Evolutionary conservation across 2,329 filamentous ascomycete species (phyloP).

Genomic region (Pseudogymnoascus sp.): DNA sequence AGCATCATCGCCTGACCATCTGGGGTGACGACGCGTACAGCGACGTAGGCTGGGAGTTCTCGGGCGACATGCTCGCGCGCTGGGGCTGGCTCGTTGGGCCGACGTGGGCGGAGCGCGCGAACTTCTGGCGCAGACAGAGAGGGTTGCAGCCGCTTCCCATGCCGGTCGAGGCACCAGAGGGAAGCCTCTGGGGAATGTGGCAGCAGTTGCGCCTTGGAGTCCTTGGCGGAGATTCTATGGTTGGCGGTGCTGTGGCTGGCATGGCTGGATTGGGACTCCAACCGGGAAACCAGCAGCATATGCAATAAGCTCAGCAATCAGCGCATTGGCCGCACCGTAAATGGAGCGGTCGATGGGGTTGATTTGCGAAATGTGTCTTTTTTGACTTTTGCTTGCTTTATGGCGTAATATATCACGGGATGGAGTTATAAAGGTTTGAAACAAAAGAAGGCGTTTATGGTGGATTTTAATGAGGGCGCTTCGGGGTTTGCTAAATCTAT

Average conservation of each 20-base stretch:
- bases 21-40: slow-evolving; percentile 36
- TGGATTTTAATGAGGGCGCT: not conserved
- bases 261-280: not conserved
- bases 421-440: not conserved
- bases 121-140: slow-evolving; percentile 35
- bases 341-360: not conserved
- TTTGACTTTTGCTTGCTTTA: not conserved
- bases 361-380: not conserved
- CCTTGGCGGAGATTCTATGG: not conserved
- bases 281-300: not conserved
- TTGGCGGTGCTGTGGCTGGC: not conserved
- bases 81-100: slow-evolving; percentile 34
- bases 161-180: not conserved
- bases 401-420: not conserved
- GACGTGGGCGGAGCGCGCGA: slow-evolving; percentile 33
- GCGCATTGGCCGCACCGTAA: not conserved
- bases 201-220: not conserved
- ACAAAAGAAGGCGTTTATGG: not conserved
- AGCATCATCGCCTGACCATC: slow-evolving; percentile 32
- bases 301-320: not conserved
- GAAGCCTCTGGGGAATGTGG: not conserved
- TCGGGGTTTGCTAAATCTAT: not conserved
- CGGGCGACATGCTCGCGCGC: slow-evolving; percentile 30
- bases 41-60: slow-evolving; percentile 37
- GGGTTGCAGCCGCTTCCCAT: slow-evolving; percentile 14